These are phyloP conservation scores for Platanthera guangdongensis DNA, from an alignment of 106 monocot species.

Conservation along the genomic window DNA sequence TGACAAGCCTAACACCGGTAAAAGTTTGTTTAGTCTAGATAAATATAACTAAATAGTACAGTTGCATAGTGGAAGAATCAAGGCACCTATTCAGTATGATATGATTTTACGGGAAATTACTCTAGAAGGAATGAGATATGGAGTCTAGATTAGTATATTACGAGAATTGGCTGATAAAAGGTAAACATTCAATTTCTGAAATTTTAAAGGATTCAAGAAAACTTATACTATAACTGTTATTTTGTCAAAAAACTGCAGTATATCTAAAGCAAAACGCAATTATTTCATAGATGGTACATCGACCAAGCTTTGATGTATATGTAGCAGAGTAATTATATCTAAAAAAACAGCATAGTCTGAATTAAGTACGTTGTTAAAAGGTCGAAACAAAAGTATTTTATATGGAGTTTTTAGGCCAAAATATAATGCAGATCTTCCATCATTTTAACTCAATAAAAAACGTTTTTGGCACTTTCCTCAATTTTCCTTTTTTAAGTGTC, in stretches of 20 bases:
- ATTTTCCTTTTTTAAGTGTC: background rate
- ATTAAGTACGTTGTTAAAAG: background rate
- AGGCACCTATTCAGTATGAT: background rate
- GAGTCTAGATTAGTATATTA: background rate
- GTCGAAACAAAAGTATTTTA: background rate
- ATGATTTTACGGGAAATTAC: background rate
- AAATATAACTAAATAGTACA: background rate
- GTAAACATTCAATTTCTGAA: background rate
- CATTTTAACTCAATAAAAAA: background rate
- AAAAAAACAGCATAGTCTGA: background rate
- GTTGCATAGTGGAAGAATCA: constrained; percentile 1
- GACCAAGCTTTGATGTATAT: background rate
- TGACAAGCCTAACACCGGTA: constrained; percentile 67
- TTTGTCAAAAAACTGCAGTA: background rate
- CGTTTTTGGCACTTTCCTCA: background rate
- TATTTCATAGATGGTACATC: background rate
- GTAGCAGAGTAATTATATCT: background rate
- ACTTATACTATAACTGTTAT: background rate
- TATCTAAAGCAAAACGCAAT: too few species aligned
- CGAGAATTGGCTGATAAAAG: background rate
- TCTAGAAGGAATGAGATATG: background rate
- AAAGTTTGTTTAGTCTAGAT: background rate
- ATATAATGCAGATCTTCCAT: background rate
- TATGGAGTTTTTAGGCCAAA: background rate
- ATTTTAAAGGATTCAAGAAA: background rate